Evolutionary conservation across 345 rosid species (phyloP), one percentile per base, ranked within the genome.

Genomic region (Gossypium sturtianum): DNA sequence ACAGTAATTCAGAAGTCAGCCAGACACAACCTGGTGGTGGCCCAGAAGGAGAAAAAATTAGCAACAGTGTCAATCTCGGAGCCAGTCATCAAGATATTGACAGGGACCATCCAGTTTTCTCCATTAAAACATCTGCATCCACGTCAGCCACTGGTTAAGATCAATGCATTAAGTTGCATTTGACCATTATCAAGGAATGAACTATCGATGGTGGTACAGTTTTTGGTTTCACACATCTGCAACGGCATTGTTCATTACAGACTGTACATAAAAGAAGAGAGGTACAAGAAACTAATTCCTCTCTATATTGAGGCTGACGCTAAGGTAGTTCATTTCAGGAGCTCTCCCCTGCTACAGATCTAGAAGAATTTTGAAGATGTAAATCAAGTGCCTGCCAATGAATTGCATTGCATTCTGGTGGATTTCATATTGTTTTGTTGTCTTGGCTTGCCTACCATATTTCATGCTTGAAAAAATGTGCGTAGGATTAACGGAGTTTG

Each of bases 111-210:
- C 49, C 80, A 12, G 47, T 76, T 27, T 76, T 78, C 9, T 60
- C 79, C n/a, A n/a, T 77, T 66, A 78, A 74, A 70, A 53, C 78
- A 38, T 76, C 88, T 53, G 72, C 84, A 29, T 72, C 84, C 49
- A 58, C 84, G 49, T 80, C 87, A 54, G 81, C 84, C 2, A 66
- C 75, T 10, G 82, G 83, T 57, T 86, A 84, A 34, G 82, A 20
- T 49, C 10, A 74, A n/a, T 66, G 17, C 17, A 17, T 4, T 22
- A 48, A 15, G 38, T 56, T 47, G 12, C 34, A 67, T 59, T 76
- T 51, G 66, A 70, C 70, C 60, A 48, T 67, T 62, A 61, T 47
- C 74, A 41, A 60, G 52, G 63, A 22, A 19, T 27, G 34, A 51
- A 49, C 38, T 54, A 58, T 27, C 17, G 23, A 52, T 61, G 79